Conservation (phyloP, 805 yeast species). For the Cyberlindnera japonica region DNA sequence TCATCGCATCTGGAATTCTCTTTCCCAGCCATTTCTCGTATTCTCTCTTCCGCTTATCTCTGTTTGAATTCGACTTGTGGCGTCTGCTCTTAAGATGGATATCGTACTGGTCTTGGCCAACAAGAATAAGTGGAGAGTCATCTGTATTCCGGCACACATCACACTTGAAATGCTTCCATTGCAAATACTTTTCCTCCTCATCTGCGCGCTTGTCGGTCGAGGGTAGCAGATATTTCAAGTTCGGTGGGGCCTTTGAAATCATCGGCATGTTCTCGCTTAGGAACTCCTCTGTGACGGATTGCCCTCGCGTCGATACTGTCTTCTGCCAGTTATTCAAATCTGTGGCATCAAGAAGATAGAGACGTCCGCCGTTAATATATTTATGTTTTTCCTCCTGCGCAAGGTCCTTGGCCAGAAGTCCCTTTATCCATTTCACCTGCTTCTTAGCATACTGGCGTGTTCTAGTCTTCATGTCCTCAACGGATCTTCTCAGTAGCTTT, state of each 20-base stretch:
- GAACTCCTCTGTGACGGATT: constrained; percentile 42
- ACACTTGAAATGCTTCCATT: constrained; percentile 72
- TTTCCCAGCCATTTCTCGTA: constrained; percentile 42
- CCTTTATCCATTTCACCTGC: constrained; percentile 89
- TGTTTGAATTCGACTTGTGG: constrained; percentile 53
- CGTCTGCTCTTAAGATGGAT: constrained; percentile 65
- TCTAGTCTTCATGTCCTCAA: constrained; percentile 73
- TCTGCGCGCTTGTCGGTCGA: too few species aligned
- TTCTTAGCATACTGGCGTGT: constrained; percentile 85
- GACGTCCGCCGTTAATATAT: constrained; percentile 56
- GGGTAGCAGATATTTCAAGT: constrained; percentile 27
- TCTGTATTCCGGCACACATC: constrained; percentile 55
- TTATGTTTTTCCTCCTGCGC: constrained; percentile 41
- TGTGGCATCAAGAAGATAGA: constrained; percentile 74
- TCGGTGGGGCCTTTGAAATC: constrained; percentile 36
- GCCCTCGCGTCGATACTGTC: constrained; percentile 55
- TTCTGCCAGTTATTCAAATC: constrained; percentile 59
- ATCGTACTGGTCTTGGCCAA: constrained; percentile 71
- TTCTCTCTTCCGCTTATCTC: constrained; percentile 48
- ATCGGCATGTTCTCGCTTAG: constrained; percentile 19
- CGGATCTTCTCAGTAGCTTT: constrained; percentile 39
- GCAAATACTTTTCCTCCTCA: constrained; percentile 22
- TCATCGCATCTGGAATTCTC: constrained; percentile 5
- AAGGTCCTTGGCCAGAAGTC: constrained; percentile 60
- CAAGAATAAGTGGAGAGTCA: constrained; percentile 54